These are phyloP conservation scores for Chalara sp. DNA, from an alignment of 2,329 filamentous ascomycete species.

Conservation along the genomic window DNA sequence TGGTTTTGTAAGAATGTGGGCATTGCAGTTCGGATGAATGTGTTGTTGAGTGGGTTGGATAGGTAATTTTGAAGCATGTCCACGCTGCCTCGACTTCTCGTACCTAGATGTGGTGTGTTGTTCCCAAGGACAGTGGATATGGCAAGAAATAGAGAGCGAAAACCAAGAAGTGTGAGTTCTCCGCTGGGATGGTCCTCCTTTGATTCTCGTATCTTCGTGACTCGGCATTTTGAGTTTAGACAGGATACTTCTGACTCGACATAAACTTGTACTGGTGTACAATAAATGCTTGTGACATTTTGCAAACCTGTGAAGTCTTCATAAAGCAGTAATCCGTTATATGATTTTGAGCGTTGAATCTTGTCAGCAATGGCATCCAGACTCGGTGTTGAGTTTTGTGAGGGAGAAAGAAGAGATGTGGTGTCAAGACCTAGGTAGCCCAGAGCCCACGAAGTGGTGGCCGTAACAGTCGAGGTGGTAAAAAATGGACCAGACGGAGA, in stretches of 20 bases:
- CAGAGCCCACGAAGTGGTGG: slow-evolving; percentile 11
- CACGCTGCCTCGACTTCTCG: slow-evolving; percentile 1
- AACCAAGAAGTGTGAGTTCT: slow-evolving; percentile 11
- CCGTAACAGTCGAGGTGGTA: slow-evolving; percentile 10
- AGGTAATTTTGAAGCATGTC: slow-evolving; percentile 18
- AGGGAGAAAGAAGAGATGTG: slow-evolving; percentile 4
- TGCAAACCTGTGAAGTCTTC: slow-evolving; percentile 16
- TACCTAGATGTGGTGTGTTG: slow-evolving; percentile 4
- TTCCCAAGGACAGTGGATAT: slow-evolving; percentile 10
- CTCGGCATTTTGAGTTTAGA: slow-evolving; percentile 7
- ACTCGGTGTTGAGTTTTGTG: slow-evolving; percentile 4
- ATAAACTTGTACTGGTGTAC: slow-evolving; percentile 15
- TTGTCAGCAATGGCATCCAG: slow-evolving; percentile 12
- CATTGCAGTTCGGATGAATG: slow-evolving; percentile 12
- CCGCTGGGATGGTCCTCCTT: slow-evolving; percentile 7
- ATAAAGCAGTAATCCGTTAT: slow-evolving; percentile 14
- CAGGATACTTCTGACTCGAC: slow-evolving; percentile 15
- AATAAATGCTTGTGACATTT: slow-evolving; percentile 18
- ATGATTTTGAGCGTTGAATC: slow-evolving; percentile 1
- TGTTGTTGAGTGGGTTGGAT: slow-evolving; percentile 8
- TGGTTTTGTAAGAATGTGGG: neutral
- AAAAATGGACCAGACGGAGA: slow-evolving; percentile 13
- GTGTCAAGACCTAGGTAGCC: slow-evolving; percentile 16
- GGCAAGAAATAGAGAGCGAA: slow-evolving; percentile 6
- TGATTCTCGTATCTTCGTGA: slow-evolving; percentile 13